Evolutionary conservation across 257 asterid species (phyloP).

Genomic region (Buddleja alternifolia): DNA sequence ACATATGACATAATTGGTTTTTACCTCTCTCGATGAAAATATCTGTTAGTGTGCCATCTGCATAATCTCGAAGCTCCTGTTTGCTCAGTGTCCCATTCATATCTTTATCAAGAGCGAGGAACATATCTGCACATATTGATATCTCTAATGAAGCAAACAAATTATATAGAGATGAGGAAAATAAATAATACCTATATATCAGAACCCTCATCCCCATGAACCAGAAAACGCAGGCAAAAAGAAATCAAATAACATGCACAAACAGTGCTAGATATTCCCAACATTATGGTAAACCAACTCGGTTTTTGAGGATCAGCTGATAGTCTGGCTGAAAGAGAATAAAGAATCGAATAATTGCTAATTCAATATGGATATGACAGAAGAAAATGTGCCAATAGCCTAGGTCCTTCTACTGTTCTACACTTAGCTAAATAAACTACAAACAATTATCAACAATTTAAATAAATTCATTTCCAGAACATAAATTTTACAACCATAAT

Average conservation of each 20-base stretch:
- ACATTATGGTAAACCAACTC: not conserved
- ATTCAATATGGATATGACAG: not conserved
- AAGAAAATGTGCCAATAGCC: not conserved
- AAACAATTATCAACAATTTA: too few species aligned
- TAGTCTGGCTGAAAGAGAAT: constrained; percentile 12
- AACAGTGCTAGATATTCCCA: not conserved
- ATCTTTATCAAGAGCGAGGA: constrained; percentile 98
- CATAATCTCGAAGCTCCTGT: constrained; percentile 95
- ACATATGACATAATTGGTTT: not conserved
- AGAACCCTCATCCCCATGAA: not conserved
- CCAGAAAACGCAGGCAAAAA: constrained; percentile 19
- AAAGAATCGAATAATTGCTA: not conserved
- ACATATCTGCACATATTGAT: constrained; percentile 70
- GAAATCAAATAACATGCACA: not conserved
- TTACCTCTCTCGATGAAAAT: constrained; percentile 98
- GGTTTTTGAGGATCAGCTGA: constrained; percentile 22
- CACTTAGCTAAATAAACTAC: too few species aligned
- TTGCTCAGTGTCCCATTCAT: constrained; percentile 93
- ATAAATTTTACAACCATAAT: too few species aligned
- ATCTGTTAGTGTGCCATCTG: constrained; percentile 96
- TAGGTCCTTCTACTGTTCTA: not conserved
- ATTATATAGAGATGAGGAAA: constrained; percentile 8
- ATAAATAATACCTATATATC: constrained; percentile 5
- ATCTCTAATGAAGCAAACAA: constrained; percentile 14
- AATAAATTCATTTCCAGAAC: too few species aligned